A percentile compares a stretch with the other conserved stretches of the same genome.
phyloP scores from a whole-genome alignment of 2,329 filamentous ascomycete genomes.

The Coccinonectria pachysandricola region DNA sequence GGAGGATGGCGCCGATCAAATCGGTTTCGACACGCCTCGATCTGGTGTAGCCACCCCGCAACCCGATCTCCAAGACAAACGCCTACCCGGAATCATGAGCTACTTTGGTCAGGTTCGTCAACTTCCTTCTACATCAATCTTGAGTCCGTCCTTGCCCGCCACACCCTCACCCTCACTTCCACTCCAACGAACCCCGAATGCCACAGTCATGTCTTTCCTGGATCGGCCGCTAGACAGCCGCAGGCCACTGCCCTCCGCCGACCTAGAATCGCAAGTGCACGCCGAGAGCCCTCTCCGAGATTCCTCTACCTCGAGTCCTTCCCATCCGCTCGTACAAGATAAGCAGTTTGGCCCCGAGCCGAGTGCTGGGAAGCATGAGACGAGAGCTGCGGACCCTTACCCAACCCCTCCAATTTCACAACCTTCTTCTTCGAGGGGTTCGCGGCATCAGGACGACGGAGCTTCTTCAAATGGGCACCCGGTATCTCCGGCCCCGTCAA shows the following conservation, averaged over 20 bases:
- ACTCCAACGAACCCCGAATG: too few relatives aligned
- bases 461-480: conserved; percentile 14
- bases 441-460: conserved; percentile 20
- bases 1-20: conserved; percentile 65
- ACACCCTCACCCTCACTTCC: too few relatives aligned
- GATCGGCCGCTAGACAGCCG: conserved; percentile 13
- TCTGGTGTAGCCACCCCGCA: conserved; percentile 88
- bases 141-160: conserved; percentile 15
- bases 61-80: conserved; percentile 88
- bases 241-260: conserved; percentile 23
- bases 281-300: conserved; percentile 14
- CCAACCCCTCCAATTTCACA: conserved; percentile 49
- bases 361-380: conserved; percentile 13
- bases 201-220: too few relatives aligned
- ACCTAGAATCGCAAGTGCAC: conserved; percentile 18
- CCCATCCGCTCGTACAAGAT: conserved; percentile 15
- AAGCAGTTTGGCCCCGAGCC: conserved; percentile 13
- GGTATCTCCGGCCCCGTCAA: conserved; percentile 12
- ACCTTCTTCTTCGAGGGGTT: conserved; percentile 28
- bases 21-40: conserved; percentile 77
- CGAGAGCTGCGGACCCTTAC: conserved; percentile 29
- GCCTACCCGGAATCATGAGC: conserved; percentile 89
- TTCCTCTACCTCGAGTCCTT: conserved; percentile 12
- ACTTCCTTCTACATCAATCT: conserved; percentile 56
- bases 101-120: conserved; percentile 99